phyloP scores from a whole-genome alignment of 2,329 filamentous ascomycete genomes.

The Verticillium albo-atrum region DNA sequence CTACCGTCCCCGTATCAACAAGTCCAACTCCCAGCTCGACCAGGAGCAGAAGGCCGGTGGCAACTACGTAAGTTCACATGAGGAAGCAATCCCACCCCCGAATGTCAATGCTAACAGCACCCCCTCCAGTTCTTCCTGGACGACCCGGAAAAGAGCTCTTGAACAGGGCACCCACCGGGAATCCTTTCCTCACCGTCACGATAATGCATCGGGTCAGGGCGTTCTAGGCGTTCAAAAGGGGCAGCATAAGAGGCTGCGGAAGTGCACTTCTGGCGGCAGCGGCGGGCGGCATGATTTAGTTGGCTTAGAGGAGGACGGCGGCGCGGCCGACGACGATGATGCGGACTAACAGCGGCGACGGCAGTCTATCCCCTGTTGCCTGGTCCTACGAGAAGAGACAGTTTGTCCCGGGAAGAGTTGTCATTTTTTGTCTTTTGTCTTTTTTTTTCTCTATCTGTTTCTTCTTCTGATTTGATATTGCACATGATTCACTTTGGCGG shows the following conservation, averaged over 20 bases:
- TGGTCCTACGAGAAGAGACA: constrained; percentile 46
- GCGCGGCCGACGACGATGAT: constrained; percentile 57
- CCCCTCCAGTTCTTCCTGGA: constrained; percentile 85
- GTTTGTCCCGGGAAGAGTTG: constrained; percentile 3
- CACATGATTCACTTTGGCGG: not conserved
- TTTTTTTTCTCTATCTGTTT: constrained; percentile 4
- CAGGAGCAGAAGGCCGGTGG: constrained; percentile 93
- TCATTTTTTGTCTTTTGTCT: not conserved
- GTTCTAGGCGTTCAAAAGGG: constrained; percentile 49
- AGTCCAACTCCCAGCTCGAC: constrained; percentile 90
- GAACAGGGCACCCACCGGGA: constrained; percentile 47
- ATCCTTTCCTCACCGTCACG: constrained; percentile 23
- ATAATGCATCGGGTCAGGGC: constrained; percentile 36
- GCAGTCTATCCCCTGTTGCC: constrained; percentile 64
- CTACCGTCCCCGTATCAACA: constrained; percentile 97
- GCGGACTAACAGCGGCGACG: constrained; percentile 54
- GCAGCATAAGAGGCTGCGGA: constrained; percentile 21
- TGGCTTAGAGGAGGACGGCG: constrained; percentile 40
- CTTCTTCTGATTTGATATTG: not conserved
- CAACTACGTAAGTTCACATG: constrained; percentile 69
- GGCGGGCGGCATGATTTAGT: constrained; percentile 15
- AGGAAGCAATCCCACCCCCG: not conserved
- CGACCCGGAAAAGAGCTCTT: constrained; percentile 57
- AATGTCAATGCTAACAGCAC: constrained; percentile 4
- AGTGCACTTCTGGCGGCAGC: constrained; percentile 21